These are phyloP conservation scores for Xenoacremonium recifei DNA, from an alignment of 2,329 filamentous ascomycete genomes.

Conservation along the genomic window DNA sequence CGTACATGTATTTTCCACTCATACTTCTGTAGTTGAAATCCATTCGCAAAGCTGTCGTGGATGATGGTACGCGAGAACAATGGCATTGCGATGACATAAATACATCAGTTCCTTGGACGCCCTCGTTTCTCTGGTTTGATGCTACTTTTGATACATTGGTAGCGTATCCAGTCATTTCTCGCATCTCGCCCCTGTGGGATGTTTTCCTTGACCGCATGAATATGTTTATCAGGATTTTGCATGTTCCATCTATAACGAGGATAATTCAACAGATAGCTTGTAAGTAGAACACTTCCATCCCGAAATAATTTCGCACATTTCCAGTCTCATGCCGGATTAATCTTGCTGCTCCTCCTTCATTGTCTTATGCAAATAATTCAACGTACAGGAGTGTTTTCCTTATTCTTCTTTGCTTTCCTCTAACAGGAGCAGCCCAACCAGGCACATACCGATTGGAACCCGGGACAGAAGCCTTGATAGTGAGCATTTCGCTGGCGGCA, in stretches of 20 bases:
- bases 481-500: constrained; percentile 12
- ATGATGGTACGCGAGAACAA: neutral
- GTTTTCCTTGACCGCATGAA: constrained; percentile 13
- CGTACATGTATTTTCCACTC: no score
- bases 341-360: neutral
- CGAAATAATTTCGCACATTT: no score
- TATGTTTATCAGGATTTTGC: constrained; percentile 11
- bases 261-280: constrained; percentile 1
- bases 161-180: constrained; percentile 10
- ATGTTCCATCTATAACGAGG: constrained; percentile 9
- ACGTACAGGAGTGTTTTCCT: constrained; percentile 1
- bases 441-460: no score
- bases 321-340: no score
- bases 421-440: neutral
- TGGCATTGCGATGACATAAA: neutral
- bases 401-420: neutral
- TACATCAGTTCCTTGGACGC: no score
- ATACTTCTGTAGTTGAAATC: neutral
- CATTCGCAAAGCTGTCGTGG: neutral
- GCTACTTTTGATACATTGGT: no score
- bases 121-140: no score
- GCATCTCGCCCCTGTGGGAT: constrained; percentile 13
- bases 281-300: neutral
- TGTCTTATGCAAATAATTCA: neutral
- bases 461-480: constrained; percentile 11